Evolutionary conservation across 2,329 filamentous ascomycete genomes (phyloP), one percentile per base, ranked within the genome.

Genomic region (Fusarium sp.): DNA sequence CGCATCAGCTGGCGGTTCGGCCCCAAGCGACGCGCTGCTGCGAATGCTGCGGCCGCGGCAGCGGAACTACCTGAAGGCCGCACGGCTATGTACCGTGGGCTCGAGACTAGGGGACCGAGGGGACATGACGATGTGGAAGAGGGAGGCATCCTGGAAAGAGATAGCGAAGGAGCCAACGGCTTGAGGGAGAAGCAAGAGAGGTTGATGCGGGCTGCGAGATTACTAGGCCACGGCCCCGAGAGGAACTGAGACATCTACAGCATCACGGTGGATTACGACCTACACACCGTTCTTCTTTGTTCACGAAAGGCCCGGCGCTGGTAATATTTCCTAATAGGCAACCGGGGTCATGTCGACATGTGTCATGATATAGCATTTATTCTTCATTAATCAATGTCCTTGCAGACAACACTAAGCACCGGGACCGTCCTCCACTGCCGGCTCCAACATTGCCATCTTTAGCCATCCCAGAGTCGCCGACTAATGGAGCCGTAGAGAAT

Each of bases 151-250:
- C 76, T 76, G 30, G 77, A 80, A 32, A 81, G 76, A 62, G 77
- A 77, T 37, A 74, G 77, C 14, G 74, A 75, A 48, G 68, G 70
- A 11, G 73, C 68, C 45, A 77, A 77, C 10, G 79, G 79, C 3
- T 72, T 85, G 54, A 78, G 75, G 56, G 80, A 83, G 54, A 84
- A 80, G 67, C 80, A 83, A 59, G 83, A 84, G 45, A 81, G 86
- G 60, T 70, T 88, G 32, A 77, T 80, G 45, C 80, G 85, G 34
- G 86, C 86, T 1, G 81, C 83, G 34, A 80, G 78, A 64, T 75
- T 88, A 60, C 78, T 87, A 43, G 75, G 77, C 34, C 77, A 80
- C 11, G 59, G 48, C 25, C 62, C 50, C 25, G 67, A 71, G 48
- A 64, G 61, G 64, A 50, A 77, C 78, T 30, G 70, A 72, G 43